Evolutionary conservation across 2,329 filamentous ascomycete genomes (phyloP).

Genomic region (Claviceps citrina): DNA sequence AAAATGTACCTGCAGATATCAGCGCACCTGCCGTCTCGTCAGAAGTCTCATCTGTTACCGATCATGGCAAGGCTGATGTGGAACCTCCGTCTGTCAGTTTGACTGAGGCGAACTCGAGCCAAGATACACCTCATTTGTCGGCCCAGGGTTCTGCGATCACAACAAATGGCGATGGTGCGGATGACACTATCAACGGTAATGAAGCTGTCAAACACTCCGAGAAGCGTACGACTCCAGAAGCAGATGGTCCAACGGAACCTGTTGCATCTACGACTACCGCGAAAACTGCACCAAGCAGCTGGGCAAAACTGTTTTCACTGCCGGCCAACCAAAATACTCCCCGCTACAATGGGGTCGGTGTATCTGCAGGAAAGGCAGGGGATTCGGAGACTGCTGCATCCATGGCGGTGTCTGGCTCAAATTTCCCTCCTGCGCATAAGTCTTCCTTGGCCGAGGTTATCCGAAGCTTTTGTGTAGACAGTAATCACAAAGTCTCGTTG

Average conservation of each 20-base stretch:
- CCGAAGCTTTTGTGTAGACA: constrained; percentile 52
- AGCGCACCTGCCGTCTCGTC: background rate
- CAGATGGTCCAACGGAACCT: constrained; percentile 9
- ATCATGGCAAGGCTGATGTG: background rate
- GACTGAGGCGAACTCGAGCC: background rate
- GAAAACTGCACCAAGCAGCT: constrained; percentile 21
- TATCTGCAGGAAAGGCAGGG: constrained; percentile 13
- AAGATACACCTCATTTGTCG: background rate
- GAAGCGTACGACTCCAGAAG: constrained; percentile 9
- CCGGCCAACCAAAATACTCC: constrained; percentile 10
- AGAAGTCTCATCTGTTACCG: constrained; percentile 5
- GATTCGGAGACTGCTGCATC: constrained; percentile 7
- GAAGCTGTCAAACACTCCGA: constrained; percentile 12
- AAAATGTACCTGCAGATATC: constrained; percentile 5
- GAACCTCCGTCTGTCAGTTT: background rate
- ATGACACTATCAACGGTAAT: constrained; percentile 1
- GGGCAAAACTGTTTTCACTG: constrained; percentile 26
- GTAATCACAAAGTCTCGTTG: constrained; percentile 56
- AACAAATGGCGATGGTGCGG: background rate
- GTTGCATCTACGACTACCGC: constrained; percentile 11
- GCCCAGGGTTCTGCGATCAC: background rate
- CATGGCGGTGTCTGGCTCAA: constrained; percentile 12
- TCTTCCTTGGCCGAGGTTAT: constrained; percentile 64
- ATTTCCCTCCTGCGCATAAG: constrained; percentile 30
- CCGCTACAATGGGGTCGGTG: constrained; percentile 9